Conservation (phyloP, 352 stramenopile species). For the Globisporangium parvum region DNA sequence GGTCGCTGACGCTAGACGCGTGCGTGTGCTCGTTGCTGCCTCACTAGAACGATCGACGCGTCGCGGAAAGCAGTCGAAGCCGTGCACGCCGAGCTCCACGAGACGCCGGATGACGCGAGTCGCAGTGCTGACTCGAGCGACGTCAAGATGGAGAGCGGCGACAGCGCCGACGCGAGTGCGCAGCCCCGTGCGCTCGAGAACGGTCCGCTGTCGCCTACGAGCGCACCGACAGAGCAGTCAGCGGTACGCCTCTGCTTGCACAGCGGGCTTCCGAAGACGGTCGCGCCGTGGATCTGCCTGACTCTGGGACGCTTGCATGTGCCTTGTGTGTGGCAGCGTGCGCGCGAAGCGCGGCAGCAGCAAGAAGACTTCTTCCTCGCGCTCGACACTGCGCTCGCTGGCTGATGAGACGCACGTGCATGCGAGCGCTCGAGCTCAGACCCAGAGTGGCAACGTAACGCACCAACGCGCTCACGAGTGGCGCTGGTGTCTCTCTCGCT, state of each 20-base stretch:
- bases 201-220: conserved; percentile 6
- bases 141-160: conserved; percentile 18
- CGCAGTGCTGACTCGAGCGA: conserved; percentile 19
- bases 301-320: neutral
- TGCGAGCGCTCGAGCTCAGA: too few species aligned
- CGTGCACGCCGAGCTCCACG: conserved; percentile 53
- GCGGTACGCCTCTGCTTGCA: conserved; percentile 18
- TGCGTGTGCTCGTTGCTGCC: neutral
- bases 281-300: too few species aligned
- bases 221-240: conserved; percentile 32
- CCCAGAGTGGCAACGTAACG: too few species aligned
- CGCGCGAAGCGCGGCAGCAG: conserved; percentile 39
- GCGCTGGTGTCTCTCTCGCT: neutral
- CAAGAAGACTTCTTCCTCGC: conserved; percentile 64
- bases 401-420: neutral
- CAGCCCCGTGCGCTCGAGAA: conserved; percentile 9
- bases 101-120: conserved; percentile 33
- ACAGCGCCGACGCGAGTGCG: conserved; percentile 14
- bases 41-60: conserved; percentile 52
- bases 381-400: conserved; percentile 38
- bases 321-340: conserved; percentile 20
- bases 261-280: too few species aligned
- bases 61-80: conserved; percentile 52
- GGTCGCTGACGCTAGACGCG: neutral
- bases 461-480: too few species aligned